Evolutionary conservation across 805 yeast species (phyloP).

Genomic region (Candida bentonensis): DNA sequence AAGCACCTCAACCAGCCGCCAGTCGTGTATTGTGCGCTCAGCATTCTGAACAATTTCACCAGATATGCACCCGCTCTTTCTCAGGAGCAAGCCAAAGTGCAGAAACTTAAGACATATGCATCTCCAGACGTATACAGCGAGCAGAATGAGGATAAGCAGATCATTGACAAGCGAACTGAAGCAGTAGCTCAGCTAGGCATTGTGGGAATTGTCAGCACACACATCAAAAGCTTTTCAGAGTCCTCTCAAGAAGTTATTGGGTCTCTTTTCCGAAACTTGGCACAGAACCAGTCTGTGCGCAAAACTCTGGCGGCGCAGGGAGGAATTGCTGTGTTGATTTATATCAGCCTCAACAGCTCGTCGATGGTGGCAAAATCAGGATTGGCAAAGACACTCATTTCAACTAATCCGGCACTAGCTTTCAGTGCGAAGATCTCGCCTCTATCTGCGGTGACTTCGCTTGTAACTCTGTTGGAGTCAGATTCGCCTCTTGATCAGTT

Average conservation of each 20-base stretch:
- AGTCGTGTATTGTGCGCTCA: conserved; percentile 19
- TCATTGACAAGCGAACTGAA: conserved; percentile 13
- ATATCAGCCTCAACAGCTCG: conserved; percentile 13
- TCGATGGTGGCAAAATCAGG: conserved; percentile 16
- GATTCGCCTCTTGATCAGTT: conserved; percentile 25
- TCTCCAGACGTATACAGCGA: conserved; percentile 9
- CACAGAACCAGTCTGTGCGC: conserved; percentile 16
- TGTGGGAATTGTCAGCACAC: conserved; percentile 11
- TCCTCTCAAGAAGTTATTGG: neutral
- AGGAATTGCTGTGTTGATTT: conserved; percentile 19
- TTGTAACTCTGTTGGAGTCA: conserved; percentile 14
- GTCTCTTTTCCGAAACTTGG: conserved; percentile 11
- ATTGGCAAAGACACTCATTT: conserved; percentile 22
- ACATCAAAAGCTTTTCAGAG: conserved; percentile 4
- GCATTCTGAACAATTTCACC: conserved; percentile 19
- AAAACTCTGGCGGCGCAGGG: conserved; percentile 21
- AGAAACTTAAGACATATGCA: conserved; percentile 17
- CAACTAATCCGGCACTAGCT: conserved; percentile 21
- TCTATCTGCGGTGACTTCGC: conserved; percentile 18
- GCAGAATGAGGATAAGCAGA: conserved; percentile 10
- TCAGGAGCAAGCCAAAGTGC: conserved; percentile 16
- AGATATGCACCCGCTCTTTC: conserved; percentile 20
- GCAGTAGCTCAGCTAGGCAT: conserved; percentile 16
- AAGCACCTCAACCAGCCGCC: conserved; percentile 11
- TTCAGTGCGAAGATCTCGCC: conserved; percentile 21